A percentile compares a stretch with the other conserved stretches of the same genome.
phyloP scores from a whole-genome alignment of 2,329 filamentous ascomycete genomes.

The Botryosphaeria dothidea region DNA sequence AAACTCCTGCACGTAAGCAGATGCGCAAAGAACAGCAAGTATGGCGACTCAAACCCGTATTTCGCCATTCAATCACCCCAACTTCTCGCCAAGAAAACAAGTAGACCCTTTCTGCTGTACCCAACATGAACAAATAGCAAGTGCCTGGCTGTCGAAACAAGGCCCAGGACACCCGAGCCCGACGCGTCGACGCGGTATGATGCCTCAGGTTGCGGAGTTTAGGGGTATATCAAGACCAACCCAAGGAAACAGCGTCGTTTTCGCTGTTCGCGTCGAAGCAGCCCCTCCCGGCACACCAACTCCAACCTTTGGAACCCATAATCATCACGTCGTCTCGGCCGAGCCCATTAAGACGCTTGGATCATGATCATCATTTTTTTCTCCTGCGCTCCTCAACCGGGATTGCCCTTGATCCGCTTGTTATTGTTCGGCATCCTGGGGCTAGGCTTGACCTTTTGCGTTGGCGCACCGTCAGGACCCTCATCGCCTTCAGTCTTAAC shows the following conservation, averaged over 20 bases:
- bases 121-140: conserved; percentile 19
- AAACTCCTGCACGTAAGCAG: not conserved
- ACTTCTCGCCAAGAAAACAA: not conserved
- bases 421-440: conserved; percentile 42
- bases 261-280: conserved; percentile 7
- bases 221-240: conserved; percentile 17
- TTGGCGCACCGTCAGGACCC: conserved; percentile 32
- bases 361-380: not conserved
- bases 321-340: conserved; percentile 18
- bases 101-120: conserved; percentile 9
- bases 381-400: not conserved
- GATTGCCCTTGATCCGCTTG: conserved; percentile 29
- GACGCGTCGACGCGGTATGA: not conserved
- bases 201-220: not conserved
- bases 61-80: conserved; percentile 5
- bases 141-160: not conserved
- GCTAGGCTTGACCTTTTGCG: conserved; percentile 53
- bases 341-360: conserved; percentile 12
- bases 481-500: conserved; percentile 62
- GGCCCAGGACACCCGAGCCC: not conserved
- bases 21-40: conserved; percentile 5
- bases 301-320: conserved; percentile 1
- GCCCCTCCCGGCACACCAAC: not conserved
- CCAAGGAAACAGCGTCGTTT: not conserved
- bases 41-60: conserved; percentile 1